These are phyloP conservation scores for Camellia lanceoleosa DNA, from an alignment of 148 eudicot species.

Conservation along the genomic window DNA sequence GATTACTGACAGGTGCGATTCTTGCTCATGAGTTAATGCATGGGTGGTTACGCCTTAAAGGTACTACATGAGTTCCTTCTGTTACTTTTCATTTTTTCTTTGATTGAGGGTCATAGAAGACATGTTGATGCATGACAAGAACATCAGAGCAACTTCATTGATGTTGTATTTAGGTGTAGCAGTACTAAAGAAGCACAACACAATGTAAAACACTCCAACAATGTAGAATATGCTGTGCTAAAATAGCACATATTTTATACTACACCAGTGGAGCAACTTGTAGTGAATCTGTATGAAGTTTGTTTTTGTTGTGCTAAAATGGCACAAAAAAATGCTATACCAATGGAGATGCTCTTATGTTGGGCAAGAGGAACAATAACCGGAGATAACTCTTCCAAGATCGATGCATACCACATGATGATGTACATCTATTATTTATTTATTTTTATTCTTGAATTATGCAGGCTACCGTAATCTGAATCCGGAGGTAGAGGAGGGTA, in stretches of 20 bases:
- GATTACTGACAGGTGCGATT: constrained; percentile 94
- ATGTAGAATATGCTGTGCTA: too few relatives aligned
- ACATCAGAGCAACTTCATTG: background rate
- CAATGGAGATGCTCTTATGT: background rate
- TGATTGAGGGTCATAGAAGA: background rate
- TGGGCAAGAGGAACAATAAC: background rate
- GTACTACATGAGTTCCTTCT: constrained; percentile 26
- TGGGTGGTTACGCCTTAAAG: constrained; percentile 97
- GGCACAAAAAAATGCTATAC: too few relatives aligned
- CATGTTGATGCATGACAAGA: background rate
- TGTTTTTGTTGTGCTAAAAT: too few relatives aligned
- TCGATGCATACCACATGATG: background rate
- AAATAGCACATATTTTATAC: too few relatives aligned
- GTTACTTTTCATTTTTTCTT: background rate
- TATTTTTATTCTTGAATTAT: background rate
- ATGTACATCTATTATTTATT: background rate
- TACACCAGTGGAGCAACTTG: too few relatives aligned
- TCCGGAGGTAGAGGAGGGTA: constrained; percentile 91
- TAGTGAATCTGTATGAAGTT: too few relatives aligned
- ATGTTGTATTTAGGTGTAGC: too few relatives aligned
- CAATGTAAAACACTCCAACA: too few relatives aligned
- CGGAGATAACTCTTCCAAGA: background rate
- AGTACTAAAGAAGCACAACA: too few relatives aligned
- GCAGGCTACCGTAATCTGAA: constrained; percentile 79
- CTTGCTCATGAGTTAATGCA: constrained; percentile 98